These are phyloP conservation scores for Vanrija humicola DNA, from an alignment of 1,284 basidiomycete genomes.

Conservation along the genomic window DNA sequence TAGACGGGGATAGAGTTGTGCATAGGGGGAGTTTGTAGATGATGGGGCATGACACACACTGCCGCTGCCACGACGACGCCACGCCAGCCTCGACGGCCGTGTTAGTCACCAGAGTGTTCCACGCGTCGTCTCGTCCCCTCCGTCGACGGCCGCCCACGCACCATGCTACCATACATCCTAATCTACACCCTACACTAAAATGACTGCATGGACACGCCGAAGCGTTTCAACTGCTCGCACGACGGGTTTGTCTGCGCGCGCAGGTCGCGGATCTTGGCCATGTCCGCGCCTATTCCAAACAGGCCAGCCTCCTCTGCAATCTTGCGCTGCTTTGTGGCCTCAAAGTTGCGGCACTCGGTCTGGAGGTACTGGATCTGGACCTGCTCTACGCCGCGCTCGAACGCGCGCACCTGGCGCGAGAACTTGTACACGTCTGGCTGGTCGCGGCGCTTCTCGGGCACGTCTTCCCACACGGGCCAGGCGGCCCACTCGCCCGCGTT, in stretches of 20 bases:
- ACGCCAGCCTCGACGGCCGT: no score
- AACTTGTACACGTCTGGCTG: constrained; percentile 48
- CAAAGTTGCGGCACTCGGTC: constrained; percentile 39
- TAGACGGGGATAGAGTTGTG: no score
- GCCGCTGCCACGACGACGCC: no score
- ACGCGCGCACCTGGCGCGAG: constrained; percentile 37
- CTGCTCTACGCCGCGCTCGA: constrained; percentile 60
- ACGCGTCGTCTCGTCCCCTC: no score
- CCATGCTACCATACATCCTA: no score
- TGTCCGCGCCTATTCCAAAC: constrained; percentile 84
- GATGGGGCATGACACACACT: no score
- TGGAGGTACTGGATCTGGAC: constrained; percentile 68
- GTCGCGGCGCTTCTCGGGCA: constrained; percentile 57
- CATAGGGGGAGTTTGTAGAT: no score
- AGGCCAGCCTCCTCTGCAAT: constrained; percentile 75
- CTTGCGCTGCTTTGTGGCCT: constrained; percentile 40
- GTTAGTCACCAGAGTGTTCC: no score
- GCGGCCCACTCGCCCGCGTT: constrained; percentile 70
- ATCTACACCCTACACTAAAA: constrained; percentile 1
- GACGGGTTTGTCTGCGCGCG: constrained; percentile 49
- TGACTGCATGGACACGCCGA: constrained; percentile 25
- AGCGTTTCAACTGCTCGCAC: constrained; percentile 57
- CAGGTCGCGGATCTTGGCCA: constrained; percentile 59
- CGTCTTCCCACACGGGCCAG: constrained; percentile 62
- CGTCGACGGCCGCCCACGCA: no score